Evolutionary conservation across 163 green algal genomes (phyloP), one percentile per base, ranked within the genome.

Genomic region (Scenedesmus sp.): DNA sequence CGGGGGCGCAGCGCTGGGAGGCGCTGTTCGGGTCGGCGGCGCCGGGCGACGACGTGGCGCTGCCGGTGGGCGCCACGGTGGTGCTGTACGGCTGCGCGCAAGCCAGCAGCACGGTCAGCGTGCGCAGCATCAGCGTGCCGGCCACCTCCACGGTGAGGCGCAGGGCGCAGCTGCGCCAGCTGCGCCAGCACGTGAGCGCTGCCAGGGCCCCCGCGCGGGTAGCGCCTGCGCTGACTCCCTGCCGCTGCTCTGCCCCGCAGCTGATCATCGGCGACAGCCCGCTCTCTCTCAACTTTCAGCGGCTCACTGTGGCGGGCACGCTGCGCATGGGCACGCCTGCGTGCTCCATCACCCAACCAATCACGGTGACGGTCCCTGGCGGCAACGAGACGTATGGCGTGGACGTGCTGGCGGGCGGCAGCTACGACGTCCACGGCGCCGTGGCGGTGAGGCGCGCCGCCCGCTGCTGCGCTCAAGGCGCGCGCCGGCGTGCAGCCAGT

Each of bases 51-150:
- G 70, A 78, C 14, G 42, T 78, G 36, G 51, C 24, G 20, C 47
- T 78, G 5, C 65, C 65, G 9, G 26, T 44, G 15, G 45, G 51
- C 42, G 5, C 15, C 51, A 57, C 11, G 2, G 56, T 78, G 1
- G 54, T 78, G 54, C 70, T 78, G 34, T 17, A 69, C 42, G 70
- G 70, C 39, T 78, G 70, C 20, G n/a, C 56, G 10, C 70, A 70
- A n/a, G n/a, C 36, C 1, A 20, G 20, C n/a, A 50, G 39, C 57
- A 70, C 24, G 5, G 70, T 78, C 18, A 24, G 5, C 10, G 70
- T 78, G 13, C 13, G 22, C n/a, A 78, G 70, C 70, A 78, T 78
- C 70, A 78, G 54, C 33, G 18, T 78, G 9, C 70, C 45, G 15
- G 20, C 24, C 24, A 44, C 39, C 1, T 58, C 70, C n/a, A 78